Percentiles rank a stretch among this genome's conserved stretches.
Conservation (phyloP, 306 rosid genomes). For the Dryas drummondii region DNA sequence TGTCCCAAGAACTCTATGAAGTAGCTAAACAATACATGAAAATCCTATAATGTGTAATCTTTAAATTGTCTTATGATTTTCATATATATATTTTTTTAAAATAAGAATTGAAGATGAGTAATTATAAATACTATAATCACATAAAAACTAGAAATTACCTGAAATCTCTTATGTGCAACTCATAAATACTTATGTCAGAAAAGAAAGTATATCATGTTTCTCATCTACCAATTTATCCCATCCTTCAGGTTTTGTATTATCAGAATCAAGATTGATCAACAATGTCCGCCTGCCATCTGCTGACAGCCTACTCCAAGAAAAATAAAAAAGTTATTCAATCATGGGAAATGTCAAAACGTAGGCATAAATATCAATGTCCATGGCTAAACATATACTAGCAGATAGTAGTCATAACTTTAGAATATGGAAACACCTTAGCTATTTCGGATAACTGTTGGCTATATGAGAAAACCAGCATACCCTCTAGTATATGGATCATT, state of each 20-base stretch:
- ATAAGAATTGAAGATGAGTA: constrained; percentile 16
- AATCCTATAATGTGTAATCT: background rate
- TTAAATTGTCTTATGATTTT: background rate
- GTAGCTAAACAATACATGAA: background rate
- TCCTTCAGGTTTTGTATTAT: constrained; percentile 66
- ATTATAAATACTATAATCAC: constrained; percentile 12
- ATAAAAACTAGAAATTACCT: constrained; percentile 47
- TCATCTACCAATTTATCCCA: constrained; percentile 73
- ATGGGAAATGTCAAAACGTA: constrained; percentile 3
- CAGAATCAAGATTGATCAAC: constrained; percentile 59
- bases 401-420: constrained; percentile 14
- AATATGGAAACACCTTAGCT: constrained; percentile 32
- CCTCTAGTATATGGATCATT: constrained; percentile 98
- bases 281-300: constrained; percentile 67
- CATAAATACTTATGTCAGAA: constrained; percentile 86
- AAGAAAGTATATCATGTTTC: constrained; percentile 61
- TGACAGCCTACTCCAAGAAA: constrained; percentile 68
- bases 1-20: background rate
- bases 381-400: background rate
- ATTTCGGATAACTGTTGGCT: constrained; percentile 10
- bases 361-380: constrained; percentile 2
- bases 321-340: constrained; percentile 3
- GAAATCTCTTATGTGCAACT: constrained; percentile 88
- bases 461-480: constrained; percentile 50
- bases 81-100: background rate